phyloP scores from a whole-genome alignment of 345 rosid species.

The Xanthoceras sorbifolium region DNA sequence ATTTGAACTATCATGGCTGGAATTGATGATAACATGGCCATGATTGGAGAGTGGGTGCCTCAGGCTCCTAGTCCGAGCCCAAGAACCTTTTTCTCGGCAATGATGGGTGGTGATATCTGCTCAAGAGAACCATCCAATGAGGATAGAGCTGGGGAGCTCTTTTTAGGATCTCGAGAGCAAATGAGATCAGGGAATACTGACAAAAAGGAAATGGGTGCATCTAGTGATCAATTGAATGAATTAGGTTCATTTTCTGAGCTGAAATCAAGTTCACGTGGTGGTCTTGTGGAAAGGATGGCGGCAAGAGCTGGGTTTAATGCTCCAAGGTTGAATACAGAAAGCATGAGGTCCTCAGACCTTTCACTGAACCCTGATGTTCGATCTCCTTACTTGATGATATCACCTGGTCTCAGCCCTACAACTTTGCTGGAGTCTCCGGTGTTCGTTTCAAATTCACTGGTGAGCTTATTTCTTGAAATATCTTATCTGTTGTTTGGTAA shows the following conservation, averaged over 20 bases:
- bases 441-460: conserved; percentile 78
- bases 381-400: conserved; percentile 74
- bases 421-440: conserved; percentile 89
- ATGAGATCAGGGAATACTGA: conserved; percentile 29
- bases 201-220: conserved; percentile 33
- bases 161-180: conserved; percentile 36
- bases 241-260: conserved; percentile 40
- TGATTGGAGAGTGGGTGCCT: conserved; percentile 86
- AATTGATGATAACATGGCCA: conserved; percentile 64
- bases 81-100: conserved; percentile 52
- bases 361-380: conserved; percentile 44
- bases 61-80: conserved; percentile 59
- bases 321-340: conserved; percentile 70
- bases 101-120: conserved; percentile 49
- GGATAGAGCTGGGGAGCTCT: conserved; percentile 37
- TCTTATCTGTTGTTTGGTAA: conserved; percentile 5
- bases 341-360: conserved; percentile 61
- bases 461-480: conserved; percentile 24
- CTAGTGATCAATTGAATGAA: conserved; percentile 29
- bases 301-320: conserved; percentile 89
- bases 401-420: conserved; percentile 91
- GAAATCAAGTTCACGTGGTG: conserved; percentile 50
- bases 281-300: conserved; percentile 80
- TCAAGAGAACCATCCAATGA: conserved; percentile 44
- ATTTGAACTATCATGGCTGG: conserved; percentile 56